Conservation (phyloP, 140 eudicot species). For the Bidens hawaiensis region DNA sequence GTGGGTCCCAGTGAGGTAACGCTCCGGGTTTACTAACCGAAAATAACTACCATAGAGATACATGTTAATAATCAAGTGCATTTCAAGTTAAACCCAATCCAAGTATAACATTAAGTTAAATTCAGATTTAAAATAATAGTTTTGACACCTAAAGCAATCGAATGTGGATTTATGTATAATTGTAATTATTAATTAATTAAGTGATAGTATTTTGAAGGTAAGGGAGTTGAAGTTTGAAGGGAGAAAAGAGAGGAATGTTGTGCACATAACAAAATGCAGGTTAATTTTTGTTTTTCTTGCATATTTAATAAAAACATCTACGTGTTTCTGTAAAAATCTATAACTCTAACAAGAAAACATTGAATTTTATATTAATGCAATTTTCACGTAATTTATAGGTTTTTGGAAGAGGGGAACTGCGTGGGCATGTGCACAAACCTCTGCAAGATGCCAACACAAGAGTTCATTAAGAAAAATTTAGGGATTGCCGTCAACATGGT, state of each 20-base stretch:
- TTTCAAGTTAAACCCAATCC: not conserved
- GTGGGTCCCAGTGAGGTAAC: conserved; percentile 83
- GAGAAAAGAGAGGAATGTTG: conserved; percentile 71
- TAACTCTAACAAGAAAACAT: not conserved
- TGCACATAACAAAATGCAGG: conserved; percentile 89
- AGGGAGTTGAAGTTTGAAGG: conserved; percentile 78
- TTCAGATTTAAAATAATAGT: not conserved
- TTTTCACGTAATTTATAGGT: conserved; percentile 35
- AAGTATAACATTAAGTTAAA: no score
- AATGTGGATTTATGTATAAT: not conserved
- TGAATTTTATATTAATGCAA: not conserved
- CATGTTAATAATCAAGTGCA: not conserved
- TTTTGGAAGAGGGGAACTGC: conserved; percentile 79
- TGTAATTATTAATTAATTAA: not conserved
- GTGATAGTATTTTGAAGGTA: conserved; percentile 42
- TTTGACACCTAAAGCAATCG: not conserved
- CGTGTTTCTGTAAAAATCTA: not conserved
- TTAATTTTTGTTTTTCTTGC: conserved; percentile 7
- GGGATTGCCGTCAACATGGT: conserved; percentile 82
- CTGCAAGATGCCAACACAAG: conserved; percentile 90
- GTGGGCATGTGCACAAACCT: conserved; percentile 92
- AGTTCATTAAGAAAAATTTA: conserved; percentile 62
- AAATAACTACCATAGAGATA: not conserved
- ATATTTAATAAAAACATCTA: not conserved
- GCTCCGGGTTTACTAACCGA: not conserved